Percentiles rank a stretch among this genome's conserved stretches.
Conservation (phyloP, 371 early-diverging fungal species). For the Actinomortierella wolfii region DNA sequence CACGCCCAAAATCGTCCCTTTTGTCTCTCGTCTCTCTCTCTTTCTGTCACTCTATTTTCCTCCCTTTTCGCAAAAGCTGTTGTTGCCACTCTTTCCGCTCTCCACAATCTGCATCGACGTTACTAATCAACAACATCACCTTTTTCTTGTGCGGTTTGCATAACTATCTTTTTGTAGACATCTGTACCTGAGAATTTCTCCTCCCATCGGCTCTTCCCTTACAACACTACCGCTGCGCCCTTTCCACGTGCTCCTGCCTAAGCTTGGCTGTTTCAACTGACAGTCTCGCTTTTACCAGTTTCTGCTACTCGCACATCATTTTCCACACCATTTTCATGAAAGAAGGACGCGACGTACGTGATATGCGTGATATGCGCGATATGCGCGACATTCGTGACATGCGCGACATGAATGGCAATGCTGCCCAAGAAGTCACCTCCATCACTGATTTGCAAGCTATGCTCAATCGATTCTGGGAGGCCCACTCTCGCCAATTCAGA, state of each 20-base stretch:
- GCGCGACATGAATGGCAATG: conserved; percentile 32
- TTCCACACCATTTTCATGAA: neutral
- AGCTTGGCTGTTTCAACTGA: too few relatives aligned
- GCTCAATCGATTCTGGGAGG: conserved; percentile 46
- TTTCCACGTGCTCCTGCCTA: too few relatives aligned
- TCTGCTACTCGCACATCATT: neutral
- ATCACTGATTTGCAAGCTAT: conserved; percentile 40
- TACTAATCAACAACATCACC: too few relatives aligned
- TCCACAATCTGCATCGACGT: too few relatives aligned
- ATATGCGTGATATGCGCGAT: conserved; percentile 18
- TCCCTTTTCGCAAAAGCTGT: neutral
- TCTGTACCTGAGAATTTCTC: too few relatives aligned
- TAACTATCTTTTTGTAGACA: too few relatives aligned
- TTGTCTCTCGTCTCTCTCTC: neutral
- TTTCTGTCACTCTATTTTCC: neutral
- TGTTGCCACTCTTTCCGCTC: neutral
- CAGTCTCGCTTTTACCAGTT: too few relatives aligned
- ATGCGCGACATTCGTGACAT: conserved; percentile 23
- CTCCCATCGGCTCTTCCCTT: too few relatives aligned
- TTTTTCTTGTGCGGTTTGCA: too few relatives aligned
- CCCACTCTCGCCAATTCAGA: conserved; percentile 41
- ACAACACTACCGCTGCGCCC: too few relatives aligned
- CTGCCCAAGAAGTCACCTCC: conserved; percentile 43
- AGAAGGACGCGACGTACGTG: conserved; percentile 13
- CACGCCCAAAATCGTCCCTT: neutral